Evolutionary conservation across 305 asterid genomes (phyloP).

Genomic region (Fraxinus paxiana): DNA sequence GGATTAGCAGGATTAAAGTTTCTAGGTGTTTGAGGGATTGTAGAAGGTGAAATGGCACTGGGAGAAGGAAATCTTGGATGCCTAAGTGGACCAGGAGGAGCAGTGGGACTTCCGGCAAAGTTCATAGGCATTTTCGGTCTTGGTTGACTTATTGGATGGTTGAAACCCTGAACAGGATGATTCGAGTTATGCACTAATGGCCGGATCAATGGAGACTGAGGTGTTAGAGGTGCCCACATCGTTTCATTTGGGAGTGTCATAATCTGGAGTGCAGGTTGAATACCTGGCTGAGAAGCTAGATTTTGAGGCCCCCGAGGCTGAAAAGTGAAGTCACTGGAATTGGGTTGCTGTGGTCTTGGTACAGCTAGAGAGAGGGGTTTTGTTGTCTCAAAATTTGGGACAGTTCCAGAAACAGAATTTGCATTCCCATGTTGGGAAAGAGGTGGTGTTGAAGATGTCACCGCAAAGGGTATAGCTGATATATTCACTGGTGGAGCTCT

Average conservation of each 20-base stretch:
- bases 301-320: constrained; percentile 63
- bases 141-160: constrained; percentile 43
- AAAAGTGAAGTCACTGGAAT: constrained; percentile 69
- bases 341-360: constrained; percentile 62
- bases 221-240: constrained; percentile 36
- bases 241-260: constrained; percentile 40
- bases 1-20: constrained; percentile 44
- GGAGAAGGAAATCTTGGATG: constrained; percentile 42
- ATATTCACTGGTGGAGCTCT: constrained; percentile 28
- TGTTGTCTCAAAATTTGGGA: constrained; percentile 36
- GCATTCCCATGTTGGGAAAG: constrained; percentile 32
- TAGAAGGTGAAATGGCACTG: constrained; percentile 19
- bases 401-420: constrained; percentile 36
- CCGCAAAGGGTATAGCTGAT: constrained; percentile 29
- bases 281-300: constrained; percentile 46
- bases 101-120: constrained; percentile 40
- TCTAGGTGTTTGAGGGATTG: constrained; percentile 45
- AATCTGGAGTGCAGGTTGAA: constrained; percentile 38
- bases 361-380: constrained; percentile 38
- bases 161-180: constrained; percentile 45
- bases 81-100: constrained; percentile 37
- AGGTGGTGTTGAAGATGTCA: constrained; percentile 29
- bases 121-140: constrained; percentile 36
- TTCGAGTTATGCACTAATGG: constrained; percentile 43
- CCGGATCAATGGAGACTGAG: constrained; percentile 39